Evolutionary conservation across 139 green algal species (phyloP), one percentile per base, ranked within the genome.

Genomic region (Chlamydomonas sp.): DNA sequence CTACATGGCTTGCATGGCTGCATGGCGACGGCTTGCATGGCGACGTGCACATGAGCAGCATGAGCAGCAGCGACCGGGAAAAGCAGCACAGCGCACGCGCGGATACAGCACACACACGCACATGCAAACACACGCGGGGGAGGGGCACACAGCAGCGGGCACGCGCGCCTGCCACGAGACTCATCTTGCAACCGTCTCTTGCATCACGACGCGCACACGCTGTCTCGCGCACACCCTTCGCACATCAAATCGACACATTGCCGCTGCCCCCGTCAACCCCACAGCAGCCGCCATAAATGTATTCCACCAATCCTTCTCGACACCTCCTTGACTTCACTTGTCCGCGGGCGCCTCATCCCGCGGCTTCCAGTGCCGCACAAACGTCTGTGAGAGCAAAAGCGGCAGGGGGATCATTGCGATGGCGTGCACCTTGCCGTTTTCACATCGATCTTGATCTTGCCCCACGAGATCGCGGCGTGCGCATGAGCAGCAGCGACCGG

Each of bases 371-470:
- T 87, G 67, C 75, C 89, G 91, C 0, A 85, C 88, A 87, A 99
- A 99, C 1, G 95, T 99, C 60, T 97, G 91, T 0, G 84, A 90
- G 29, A 99, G 76, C 5, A 99, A 69, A 20, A 99, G 81, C 1
- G 95, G 95, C 74, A 99, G 95, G 16, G 95, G 71, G 33, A 99
- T 92, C 48, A 84, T 95, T 8, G 94, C 95, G 63, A 99, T 95
- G 0, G 83, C 91, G 74, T 84, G 89, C 16, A 98, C 89, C 73
- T 96, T 93, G 38, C 82, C 2, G 35, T 54, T 47, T 79, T 86
- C 1, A 92, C 93, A 49, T 96, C 88, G 1, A 85, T 57, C 2
- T 83, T 80, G 62, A 99, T 98, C 78, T 99, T 99, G 36, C 95
- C 95, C 95, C 95, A 99, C 0, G 82, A 93, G 3, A 98, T 85